phyloP scores from a whole-genome alignment of 345 rosid genomes.

The Eucalyptus paniculata region DNA sequence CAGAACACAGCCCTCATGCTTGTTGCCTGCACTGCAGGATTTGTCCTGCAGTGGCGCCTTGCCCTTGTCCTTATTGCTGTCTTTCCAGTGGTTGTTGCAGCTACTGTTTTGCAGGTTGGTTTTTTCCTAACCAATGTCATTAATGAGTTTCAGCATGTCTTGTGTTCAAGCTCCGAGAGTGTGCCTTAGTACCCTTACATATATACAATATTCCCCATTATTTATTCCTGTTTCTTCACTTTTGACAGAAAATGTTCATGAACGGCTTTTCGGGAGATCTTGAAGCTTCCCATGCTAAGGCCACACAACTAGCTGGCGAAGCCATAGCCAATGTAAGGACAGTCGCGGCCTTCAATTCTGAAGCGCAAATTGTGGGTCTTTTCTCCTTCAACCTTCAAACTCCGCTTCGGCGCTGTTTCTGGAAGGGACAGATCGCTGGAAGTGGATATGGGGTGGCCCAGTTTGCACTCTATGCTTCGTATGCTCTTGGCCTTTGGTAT shows the following conservation, averaged over 20 bases:
- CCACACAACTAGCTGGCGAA: slow-evolving; percentile 94
- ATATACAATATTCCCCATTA: not conserved
- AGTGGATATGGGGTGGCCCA: slow-evolving; percentile 96
- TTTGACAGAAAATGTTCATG: slow-evolving; percentile 95
- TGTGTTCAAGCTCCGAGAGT: not conserved
- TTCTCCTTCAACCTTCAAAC: slow-evolving; percentile 67
- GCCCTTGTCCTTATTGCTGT: slow-evolving; percentile 93
- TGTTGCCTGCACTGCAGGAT: slow-evolving; percentile 96
- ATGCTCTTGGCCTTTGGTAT: slow-evolving; percentile 99
- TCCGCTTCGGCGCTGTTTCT: slow-evolving; percentile 81
- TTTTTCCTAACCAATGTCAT: not conserved
- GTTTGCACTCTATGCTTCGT: slow-evolving; percentile 84
- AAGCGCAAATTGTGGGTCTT: slow-evolving; percentile 70
- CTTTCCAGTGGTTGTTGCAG: slow-evolving; percentile 97
- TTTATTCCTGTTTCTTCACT: not conserved
- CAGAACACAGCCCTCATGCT: slow-evolving; percentile 94
- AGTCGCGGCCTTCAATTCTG: slow-evolving; percentile 96
- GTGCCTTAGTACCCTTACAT: not conserved
- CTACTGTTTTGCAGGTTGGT: slow-evolving; percentile 90
- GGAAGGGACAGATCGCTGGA: slow-evolving; percentile 99
- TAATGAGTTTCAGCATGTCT: not conserved
- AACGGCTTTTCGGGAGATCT: slow-evolving; percentile 92
- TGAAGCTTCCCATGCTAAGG: slow-evolving; percentile 89
- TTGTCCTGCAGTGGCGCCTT: slow-evolving; percentile 96
- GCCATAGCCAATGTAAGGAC: slow-evolving; percentile 96